Conservation (phyloP, 2,329 filamentous ascomycete genomes). For the Hymenoscyphus scutula region DNA sequence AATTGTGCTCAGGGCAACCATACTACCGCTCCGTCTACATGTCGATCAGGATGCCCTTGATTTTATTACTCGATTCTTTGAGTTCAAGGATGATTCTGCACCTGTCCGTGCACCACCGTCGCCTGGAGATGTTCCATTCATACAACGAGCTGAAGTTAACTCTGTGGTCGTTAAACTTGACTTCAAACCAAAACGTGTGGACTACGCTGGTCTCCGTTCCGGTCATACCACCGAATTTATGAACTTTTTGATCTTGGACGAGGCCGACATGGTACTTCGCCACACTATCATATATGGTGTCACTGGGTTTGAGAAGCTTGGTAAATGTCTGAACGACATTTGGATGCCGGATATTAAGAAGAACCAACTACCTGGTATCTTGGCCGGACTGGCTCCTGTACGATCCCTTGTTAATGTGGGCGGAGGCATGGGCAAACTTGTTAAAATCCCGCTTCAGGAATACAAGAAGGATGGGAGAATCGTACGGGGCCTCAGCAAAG, state of each 20-base stretch:
- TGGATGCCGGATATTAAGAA: slow-evolving; percentile 93
- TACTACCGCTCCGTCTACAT: slow-evolving; percentile 85
- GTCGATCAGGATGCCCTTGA: slow-evolving; percentile 97
- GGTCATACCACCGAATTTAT: slow-evolving; percentile 97
- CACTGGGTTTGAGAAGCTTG: slow-evolving; percentile 84
- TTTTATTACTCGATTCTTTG: slow-evolving; percentile 96
- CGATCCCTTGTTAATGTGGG: slow-evolving; percentile 88
- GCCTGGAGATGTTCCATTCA: slow-evolving; percentile 71
- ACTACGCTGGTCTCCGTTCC: slow-evolving; percentile 88
- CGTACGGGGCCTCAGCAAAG: slow-evolving; percentile 87
- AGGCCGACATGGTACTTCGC: slow-evolving; percentile 78
- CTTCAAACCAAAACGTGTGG: slow-evolving; percentile 97
- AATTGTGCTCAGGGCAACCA: slow-evolving; percentile 73
- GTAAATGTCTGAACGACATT: slow-evolving; percentile 87
- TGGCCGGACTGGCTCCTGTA: slow-evolving; percentile 87
- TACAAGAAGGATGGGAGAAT: slow-evolving; percentile 93
- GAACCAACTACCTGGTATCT: slow-evolving; percentile 84
- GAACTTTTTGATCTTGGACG: slow-evolving; percentile 94
- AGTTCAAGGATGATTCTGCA: slow-evolving; percentile 80
- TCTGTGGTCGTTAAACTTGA: slow-evolving; percentile 82
- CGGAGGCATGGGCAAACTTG: slow-evolving; percentile 78
- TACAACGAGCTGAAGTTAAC: slow-evolving; percentile 86
- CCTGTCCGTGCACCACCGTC: slow-evolving; percentile 56
- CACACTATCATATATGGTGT: slow-evolving; percentile 93
- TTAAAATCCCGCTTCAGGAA: slow-evolving; percentile 86